These are phyloP conservation scores for Entonaema liquescens DNA, from an alignment of 495 filamentous ascomycete species.

Conservation along the genomic window DNA sequence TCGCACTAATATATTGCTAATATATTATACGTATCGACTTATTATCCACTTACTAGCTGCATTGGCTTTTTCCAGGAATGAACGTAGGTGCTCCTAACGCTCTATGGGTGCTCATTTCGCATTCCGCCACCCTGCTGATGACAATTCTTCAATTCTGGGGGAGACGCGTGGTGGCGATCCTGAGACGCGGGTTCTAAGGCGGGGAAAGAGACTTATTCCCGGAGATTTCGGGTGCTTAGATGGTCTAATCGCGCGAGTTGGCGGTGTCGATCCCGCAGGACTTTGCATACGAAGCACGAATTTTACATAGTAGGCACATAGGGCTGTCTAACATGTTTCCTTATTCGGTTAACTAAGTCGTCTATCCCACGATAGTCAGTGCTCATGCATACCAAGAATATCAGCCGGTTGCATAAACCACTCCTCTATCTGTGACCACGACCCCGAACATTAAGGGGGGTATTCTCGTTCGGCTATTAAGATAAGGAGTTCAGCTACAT, in stretches of 20 bases:
- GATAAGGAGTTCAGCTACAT: slow-evolving; percentile 17
- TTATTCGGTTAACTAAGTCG: slow-evolving; percentile 30
- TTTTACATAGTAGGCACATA: slow-evolving; percentile 37
- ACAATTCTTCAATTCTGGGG: slow-evolving; percentile 13
- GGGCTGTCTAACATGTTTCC: slow-evolving; percentile 37
- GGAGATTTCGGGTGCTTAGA: slow-evolving; percentile 29
- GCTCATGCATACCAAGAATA: slow-evolving; percentile 17
- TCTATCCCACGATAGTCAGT: slow-evolving; percentile 13
- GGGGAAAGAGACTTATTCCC: slow-evolving; percentile 29
- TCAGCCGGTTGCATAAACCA: slow-evolving; percentile 25
- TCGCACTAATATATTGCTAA: neutral
- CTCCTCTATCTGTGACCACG: slow-evolving; percentile 29
- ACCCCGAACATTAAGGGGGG: slow-evolving; percentile 11
- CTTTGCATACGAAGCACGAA: slow-evolving; percentile 34
- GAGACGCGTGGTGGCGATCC: slow-evolving; percentile 34
- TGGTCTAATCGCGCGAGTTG: slow-evolving; percentile 28
- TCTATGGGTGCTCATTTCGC: neutral
- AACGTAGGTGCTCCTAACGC: neutral
- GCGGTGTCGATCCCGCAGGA: slow-evolving; percentile 32
- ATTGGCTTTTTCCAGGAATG: neutral
- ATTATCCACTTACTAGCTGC: neutral
- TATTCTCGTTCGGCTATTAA: slow-evolving; percentile 13
- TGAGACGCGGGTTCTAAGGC: slow-evolving; percentile 21
- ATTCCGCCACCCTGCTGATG: neutral
- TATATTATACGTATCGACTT: neutral